Percentiles rank a stretch among this genome's conserved stretches.
phyloP scores from a whole-genome alignment of 1,284 basidiomycete genomes.

The Marasmius sp. region DNA sequence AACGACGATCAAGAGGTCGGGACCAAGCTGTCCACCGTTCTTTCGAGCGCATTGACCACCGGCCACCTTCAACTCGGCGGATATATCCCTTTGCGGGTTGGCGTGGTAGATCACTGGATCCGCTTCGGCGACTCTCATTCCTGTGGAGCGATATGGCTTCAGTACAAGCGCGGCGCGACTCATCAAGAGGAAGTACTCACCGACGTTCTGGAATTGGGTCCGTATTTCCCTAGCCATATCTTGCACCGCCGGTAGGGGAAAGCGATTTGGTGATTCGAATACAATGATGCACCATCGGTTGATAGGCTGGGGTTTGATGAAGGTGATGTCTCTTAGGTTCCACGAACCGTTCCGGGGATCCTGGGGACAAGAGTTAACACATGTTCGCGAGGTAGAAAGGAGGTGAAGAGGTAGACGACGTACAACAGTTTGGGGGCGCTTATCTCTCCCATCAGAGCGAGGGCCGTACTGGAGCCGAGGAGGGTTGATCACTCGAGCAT shows the following conservation, averaged over 20 bases:
- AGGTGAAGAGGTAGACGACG: not conserved
- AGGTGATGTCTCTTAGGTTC: constrained; percentile 13
- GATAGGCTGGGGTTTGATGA: constrained; percentile 5
- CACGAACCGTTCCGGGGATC: constrained; percentile 4
- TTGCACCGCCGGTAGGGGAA: not conserved
- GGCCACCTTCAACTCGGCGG: constrained; percentile 7
- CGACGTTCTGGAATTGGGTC: not conserved
- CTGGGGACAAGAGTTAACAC: not conserved
- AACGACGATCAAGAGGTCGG: constrained; percentile 25
- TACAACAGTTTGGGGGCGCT: not conserved
- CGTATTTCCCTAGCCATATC: not conserved
- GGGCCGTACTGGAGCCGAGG: constrained; percentile 2
- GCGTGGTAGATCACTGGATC: constrained; percentile 28
- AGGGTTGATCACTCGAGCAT: constrained; percentile 7
- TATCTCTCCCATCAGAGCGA: not conserved
- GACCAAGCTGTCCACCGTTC: constrained; percentile 5
- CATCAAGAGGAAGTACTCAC: not conserved
- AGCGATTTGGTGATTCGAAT: not conserved
- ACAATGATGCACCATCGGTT: constrained; percentile 8
- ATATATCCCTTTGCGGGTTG: constrained; percentile 27
- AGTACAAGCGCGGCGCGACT: not conserved
- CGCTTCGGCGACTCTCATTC: constrained; percentile 25
- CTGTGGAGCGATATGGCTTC: constrained; percentile 15
- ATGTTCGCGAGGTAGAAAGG: not conserved
- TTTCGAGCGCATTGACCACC: constrained; percentile 10